Evolutionary conservation across 176 grass and related monocot species (phyloP).

Genomic region (Avena eriantha): DNA sequence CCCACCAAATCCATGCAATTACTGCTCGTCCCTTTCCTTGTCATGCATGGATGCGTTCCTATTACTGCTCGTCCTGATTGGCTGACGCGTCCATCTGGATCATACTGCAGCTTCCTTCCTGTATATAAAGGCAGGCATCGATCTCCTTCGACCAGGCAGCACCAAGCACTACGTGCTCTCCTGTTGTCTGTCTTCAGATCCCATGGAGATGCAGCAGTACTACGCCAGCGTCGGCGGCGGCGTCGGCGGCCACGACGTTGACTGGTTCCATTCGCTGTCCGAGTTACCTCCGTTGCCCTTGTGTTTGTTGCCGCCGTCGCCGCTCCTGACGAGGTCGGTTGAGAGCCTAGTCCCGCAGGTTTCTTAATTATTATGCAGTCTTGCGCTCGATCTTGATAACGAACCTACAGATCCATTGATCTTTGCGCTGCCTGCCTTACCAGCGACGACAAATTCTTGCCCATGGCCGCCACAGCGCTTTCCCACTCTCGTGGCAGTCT

Average conservation of each 20-base stretch:
- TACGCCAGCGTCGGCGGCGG: neutral
- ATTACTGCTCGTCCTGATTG: neutral
- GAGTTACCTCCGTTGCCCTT: neutral
- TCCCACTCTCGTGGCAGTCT: neutral
- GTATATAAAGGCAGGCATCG: slow-evolving; percentile 23
- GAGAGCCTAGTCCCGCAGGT: neutral
- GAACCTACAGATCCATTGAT: too few species aligned
- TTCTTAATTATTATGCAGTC: neutral
- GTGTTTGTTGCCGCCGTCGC: neutral
- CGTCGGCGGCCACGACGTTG: neutral
- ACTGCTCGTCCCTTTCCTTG: slow-evolving; percentile 30
- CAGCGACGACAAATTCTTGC: neutral
- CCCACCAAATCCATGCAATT: slow-evolving; percentile 26
- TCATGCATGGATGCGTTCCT: neutral
- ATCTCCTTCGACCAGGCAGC: neutral
- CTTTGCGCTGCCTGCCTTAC: neutral
- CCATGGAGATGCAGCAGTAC: slow-evolving; percentile 30
- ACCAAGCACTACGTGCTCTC: too few species aligned
- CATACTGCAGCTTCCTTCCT: neutral
- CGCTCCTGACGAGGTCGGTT: slow-evolving; percentile 24
- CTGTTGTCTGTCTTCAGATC: neutral
- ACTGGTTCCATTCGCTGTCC: neutral
- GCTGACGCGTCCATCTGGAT: neutral
- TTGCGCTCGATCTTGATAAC: neutral
- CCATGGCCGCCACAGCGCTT: neutral